These are phyloP conservation scores for Dichotomopilus funicola DNA, from an alignment of 2,329 filamentous ascomycete genomes.

Conservation along the genomic window DNA sequence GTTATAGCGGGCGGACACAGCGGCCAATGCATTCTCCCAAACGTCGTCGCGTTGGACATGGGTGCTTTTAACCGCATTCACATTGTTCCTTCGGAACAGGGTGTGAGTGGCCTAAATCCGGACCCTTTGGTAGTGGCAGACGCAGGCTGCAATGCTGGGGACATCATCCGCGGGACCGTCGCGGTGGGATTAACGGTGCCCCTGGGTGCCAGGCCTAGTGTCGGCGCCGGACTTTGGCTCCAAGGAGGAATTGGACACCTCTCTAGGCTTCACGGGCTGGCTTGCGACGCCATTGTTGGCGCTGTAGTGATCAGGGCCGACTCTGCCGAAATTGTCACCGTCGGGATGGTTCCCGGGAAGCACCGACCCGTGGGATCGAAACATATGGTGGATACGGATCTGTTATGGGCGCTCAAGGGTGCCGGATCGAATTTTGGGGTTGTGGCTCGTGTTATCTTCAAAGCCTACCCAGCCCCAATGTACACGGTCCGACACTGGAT, in stretches of 20 bases:
- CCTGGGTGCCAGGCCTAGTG: slow-evolving; percentile 54
- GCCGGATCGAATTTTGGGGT: slow-evolving; percentile 56
- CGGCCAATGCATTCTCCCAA: slow-evolving; percentile 48
- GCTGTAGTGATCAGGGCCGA: slow-evolving; percentile 49
- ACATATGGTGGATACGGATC: slow-evolving; percentile 40
- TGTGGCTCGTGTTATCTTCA: slow-evolving; percentile 47
- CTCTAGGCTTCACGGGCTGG: slow-evolving; percentile 47
- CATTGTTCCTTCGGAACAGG: slow-evolving; percentile 29
- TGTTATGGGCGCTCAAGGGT: slow-evolving; percentile 53
- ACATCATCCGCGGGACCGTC: slow-evolving; percentile 45
- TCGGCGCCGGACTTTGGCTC: slow-evolving; percentile 57
- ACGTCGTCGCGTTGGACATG: slow-evolving; percentile 54
- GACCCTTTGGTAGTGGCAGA: slow-evolving; percentile 41
- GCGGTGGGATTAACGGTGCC: slow-evolving; percentile 47
- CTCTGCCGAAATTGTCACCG: slow-evolving; percentile 39
- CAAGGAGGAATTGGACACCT: slow-evolving; percentile 60
- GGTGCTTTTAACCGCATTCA: slow-evolving; percentile 45
- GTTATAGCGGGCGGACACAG: slow-evolving; percentile 55
- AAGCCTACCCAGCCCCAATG: slow-evolving; percentile 35
- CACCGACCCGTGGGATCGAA: slow-evolving; percentile 36
- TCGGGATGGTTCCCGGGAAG: slow-evolving; percentile 45
- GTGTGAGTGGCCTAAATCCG: slow-evolving; percentile 18
- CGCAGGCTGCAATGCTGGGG: slow-evolving; percentile 49
- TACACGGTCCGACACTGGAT: slow-evolving; percentile 38
- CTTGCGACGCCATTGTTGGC: slow-evolving; percentile 55